These are phyloP conservation scores for Tulasnella sp. DNA, from an alignment of 768 basidiomycete genomes.

Conservation along the genomic window DNA sequence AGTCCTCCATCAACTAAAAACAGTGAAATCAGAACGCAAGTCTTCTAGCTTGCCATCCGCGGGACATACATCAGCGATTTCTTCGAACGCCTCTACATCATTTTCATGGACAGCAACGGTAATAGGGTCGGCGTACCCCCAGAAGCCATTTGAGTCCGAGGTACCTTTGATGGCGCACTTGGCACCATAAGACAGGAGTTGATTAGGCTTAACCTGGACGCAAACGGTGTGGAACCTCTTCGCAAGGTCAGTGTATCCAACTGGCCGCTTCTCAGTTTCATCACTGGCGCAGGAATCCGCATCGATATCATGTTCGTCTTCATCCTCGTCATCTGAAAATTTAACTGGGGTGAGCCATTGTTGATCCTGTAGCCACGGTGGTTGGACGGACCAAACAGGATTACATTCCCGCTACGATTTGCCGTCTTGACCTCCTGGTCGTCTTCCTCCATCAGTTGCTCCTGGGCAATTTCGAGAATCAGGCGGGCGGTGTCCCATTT, in stretches of 20 bases:
- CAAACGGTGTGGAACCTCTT: conserved; percentile 46
- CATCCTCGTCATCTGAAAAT: conserved; percentile 3
- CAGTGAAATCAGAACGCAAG: neutral
- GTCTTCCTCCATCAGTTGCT: conserved; percentile 47
- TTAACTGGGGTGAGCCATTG: neutral
- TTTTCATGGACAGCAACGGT: neutral
- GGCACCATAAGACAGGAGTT: neutral
- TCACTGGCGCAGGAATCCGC: conserved; percentile 36
- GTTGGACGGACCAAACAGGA: neutral
- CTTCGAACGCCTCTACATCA: neutral
- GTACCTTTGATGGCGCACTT: neutral
- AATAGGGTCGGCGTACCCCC: neutral
- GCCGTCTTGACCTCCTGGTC: conserved; percentile 29
- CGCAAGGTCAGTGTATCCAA: conserved; percentile 55
- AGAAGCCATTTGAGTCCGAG: neutral
- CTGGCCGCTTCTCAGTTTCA: conserved; percentile 34
- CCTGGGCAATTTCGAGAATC: conserved; percentile 52
- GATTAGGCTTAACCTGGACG: neutral
- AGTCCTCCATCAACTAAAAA: conserved; percentile 39
- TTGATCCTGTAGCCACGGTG: neutral
- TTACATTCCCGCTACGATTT: neutral
- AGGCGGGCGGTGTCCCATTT: conserved; percentile 57
- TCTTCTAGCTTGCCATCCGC: neutral
- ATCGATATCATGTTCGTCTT: conserved; percentile 44
- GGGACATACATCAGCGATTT: conserved; percentile 18